Evolutionary conservation across 169 alveolate genomes (phyloP), one percentile per base, ranked within the genome.

Genomic region (Theileria parva): DNA sequence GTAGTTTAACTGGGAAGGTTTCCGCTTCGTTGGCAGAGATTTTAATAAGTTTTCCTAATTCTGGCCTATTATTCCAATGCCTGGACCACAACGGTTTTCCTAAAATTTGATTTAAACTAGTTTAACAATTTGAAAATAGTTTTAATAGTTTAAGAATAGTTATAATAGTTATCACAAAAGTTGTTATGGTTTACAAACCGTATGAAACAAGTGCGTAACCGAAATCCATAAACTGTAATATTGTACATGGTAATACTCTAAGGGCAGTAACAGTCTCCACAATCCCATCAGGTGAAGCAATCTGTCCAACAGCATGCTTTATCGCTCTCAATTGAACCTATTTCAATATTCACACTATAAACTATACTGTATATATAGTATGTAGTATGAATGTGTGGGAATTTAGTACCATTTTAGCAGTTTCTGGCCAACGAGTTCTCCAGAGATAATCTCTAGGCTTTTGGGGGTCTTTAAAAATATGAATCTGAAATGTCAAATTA

Each of bases 61-160:
- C 88, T 2, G 91, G 86, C 34, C 91, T 80, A 11, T 73, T 79
- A 66, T 88, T 85, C 95, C 95, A 91, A 64, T 92, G 86, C 60
- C 87, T 71, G 61, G 86, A 92, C 87, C 92, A 88, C 15, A 86
- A 23, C 19, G 93, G 95, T 65, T 86, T 91, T 17, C 95, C 95
- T 85, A 70, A 19, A 21, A 19, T 0, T 63, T n/a, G 9, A 8
- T 63, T 63, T n/a, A 21, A 17, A 5, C 21, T 19, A 2, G 32
- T 28, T n/a, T 21, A 15, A 21, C 27, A 51, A 48, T 5, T 50
- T 50, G 13, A 13, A 13, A 50, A 13, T 50, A 61, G 70, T 6
- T 32, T 17, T 4, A 15, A n/a, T 65, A 32, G 7, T 57, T 57
- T 6, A 6, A 57, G 34, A 57, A 19, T n/a, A n/a, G n/a, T n/a